Evolutionary conservation across 108 stramenopile species (phyloP).

Genomic region (Nannochloropsis gaditana): DNA sequence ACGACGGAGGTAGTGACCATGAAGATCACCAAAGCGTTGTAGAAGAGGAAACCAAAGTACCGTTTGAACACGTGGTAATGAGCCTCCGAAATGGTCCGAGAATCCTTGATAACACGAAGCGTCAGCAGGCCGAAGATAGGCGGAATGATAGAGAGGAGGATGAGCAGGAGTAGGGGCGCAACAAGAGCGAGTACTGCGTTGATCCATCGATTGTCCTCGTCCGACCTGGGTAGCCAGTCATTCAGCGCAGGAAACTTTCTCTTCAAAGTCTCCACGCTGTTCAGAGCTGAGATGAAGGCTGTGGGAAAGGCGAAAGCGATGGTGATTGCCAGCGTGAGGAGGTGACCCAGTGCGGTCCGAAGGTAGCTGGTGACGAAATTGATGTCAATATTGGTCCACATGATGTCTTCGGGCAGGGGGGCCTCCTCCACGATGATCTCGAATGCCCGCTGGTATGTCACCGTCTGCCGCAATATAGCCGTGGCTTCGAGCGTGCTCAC

Average conservation of each 20-base stretch:
- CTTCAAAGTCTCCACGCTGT: conserved; percentile 19
- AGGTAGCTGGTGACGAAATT: not conserved
- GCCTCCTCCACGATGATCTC: conserved; percentile 20
- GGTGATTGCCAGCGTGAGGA: not conserved
- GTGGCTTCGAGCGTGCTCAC: conserved; percentile 28
- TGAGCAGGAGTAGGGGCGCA: not conserved
- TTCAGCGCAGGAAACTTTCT: not conserved
- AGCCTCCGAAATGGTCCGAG: not conserved
- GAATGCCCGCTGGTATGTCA: conserved; percentile 20
- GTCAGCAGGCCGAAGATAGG: not conserved
- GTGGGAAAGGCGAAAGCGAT: not conserved
- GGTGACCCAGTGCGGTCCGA: not conserved
- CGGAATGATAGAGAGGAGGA: conserved; percentile 9
- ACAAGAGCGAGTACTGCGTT: not conserved
- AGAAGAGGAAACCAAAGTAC: conserved; percentile 26
- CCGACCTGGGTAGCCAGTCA: not conserved
- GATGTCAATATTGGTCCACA: conserved; percentile 28
- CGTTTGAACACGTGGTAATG: conserved; percentile 25
- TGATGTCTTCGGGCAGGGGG: conserved; percentile 26
- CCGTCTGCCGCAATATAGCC: conserved; percentile 22
- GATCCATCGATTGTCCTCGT: conserved; percentile 4
- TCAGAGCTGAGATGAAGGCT: conserved; percentile 20
- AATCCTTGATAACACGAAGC: conserved; percentile 21
- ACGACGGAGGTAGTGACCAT: conserved; percentile 29
- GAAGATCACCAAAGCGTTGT: conserved; percentile 27